Evolutionary conservation across 2,329 filamentous ascomycete species (phyloP).

Genomic region (Fusarium brevicatenulatum): DNA sequence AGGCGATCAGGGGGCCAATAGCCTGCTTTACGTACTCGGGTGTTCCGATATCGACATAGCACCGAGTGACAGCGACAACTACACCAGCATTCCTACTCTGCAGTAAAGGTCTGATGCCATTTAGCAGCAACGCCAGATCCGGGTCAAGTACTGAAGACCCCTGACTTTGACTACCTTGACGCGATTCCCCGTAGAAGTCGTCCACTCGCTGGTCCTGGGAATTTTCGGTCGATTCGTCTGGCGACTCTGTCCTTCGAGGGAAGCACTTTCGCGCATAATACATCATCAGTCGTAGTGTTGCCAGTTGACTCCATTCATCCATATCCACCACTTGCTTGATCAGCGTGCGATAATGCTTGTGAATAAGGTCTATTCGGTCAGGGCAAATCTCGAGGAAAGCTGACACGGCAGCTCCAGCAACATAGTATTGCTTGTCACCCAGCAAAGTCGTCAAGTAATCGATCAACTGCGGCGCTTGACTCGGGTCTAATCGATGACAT

Average conservation of each 20-base stretch:
- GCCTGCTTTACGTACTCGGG: constrained; percentile 77
- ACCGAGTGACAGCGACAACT: constrained; percentile 85
- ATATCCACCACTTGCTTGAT: constrained; percentile 95
- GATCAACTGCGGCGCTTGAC: constrained; percentile 82
- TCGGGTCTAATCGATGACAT: constrained; percentile 90
- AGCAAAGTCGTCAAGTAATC: constrained; percentile 83
- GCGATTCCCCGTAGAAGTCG: constrained; percentile 82
- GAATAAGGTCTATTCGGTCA: constrained; percentile 85
- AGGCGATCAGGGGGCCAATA: constrained; percentile 85
- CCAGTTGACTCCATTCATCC: constrained; percentile 98
- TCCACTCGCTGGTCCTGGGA: constrained; percentile 59
- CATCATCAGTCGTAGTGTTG: constrained; percentile 82
- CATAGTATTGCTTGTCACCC: constrained; percentile 93
- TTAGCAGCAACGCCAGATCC: constrained; percentile 84
- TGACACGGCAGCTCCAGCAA: constrained; percentile 91
- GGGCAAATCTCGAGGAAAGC: constrained; percentile 92
- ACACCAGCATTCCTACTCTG: constrained; percentile 95
- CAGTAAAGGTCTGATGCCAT: constrained; percentile 82
- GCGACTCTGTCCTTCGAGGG: constrained; percentile 72
- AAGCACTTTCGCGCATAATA: constrained; percentile 90
- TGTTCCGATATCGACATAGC: constrained; percentile 86
- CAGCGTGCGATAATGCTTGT: constrained; percentile 86
- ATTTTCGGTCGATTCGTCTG: constrained; percentile 54
- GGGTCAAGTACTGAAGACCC: constrained; percentile 72
- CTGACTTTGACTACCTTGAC: constrained; percentile 56